phyloP scores from a whole-genome alignment of 1,139 yeast species.

The Wickerhamomyces sp. region DNA sequence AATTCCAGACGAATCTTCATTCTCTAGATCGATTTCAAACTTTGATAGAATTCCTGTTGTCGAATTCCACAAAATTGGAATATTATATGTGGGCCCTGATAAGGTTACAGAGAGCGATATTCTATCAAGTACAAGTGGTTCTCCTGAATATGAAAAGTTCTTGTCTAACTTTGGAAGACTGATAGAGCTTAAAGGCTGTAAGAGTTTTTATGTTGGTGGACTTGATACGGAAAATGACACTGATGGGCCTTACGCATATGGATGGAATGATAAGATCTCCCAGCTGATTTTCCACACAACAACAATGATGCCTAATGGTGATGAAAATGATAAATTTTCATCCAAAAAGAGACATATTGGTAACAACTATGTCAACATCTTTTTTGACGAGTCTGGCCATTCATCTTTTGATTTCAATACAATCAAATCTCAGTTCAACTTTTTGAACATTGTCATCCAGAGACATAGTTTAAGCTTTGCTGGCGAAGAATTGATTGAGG shows the following conservation, averaged over 20 bases:
- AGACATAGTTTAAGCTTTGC: conserved; percentile 42
- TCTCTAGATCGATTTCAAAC: conserved; percentile 54
- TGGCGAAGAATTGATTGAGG: conserved; percentile 2
- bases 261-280: conserved; percentile 66
- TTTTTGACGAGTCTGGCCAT: conserved; percentile 67
- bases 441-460: conserved; percentile 70
- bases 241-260: conserved; percentile 75
- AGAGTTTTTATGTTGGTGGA: conserved; percentile 69
- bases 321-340: conserved; percentile 41
- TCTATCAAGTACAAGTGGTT: conserved; percentile 60
- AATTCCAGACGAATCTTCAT: conserved; percentile 47
- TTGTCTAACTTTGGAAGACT: conserved; percentile 54
- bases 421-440: conserved; percentile 76
- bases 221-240: conserved; percentile 61
- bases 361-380: conserved; percentile 75
- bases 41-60: conserved; percentile 77
- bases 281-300: conserved; percentile 77
- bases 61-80: conserved; percentile 74
- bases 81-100: conserved; percentile 65
- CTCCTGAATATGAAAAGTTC: conserved; percentile 56
- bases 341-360: conserved; percentile 83
- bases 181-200: conserved; percentile 49
- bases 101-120: conserved; percentile 64
- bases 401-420: conserved; percentile 62
- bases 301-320: conserved; percentile 68